Conservation (phyloP, 371 early-diverging fungal species). For the Haplosporangium sp. region DNA sequence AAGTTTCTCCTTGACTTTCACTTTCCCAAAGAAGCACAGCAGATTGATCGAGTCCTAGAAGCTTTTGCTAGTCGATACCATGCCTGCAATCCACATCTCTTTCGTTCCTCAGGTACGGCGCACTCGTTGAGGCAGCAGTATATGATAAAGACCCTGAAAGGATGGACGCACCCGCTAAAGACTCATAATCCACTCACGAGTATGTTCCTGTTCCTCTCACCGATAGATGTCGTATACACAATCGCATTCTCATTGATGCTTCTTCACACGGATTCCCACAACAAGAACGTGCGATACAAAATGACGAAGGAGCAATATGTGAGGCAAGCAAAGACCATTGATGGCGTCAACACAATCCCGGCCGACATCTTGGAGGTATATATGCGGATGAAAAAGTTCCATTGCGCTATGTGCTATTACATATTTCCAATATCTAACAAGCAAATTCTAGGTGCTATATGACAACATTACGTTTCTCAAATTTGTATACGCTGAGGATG, state of each 20-base stretch:
- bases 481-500: constrained; percentile 69
- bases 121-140: background rate
- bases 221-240: constrained; percentile 78
- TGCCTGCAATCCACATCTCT: constrained; percentile 75
- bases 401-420: background rate
- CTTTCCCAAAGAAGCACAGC: constrained; percentile 91
- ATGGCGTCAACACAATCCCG: constrained; percentile 74
- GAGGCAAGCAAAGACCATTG: constrained; percentile 72
- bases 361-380: constrained; percentile 76
- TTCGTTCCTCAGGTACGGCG: constrained; percentile 67
- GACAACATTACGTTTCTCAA: constrained; percentile 76
- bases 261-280: constrained; percentile 94
- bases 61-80: constrained; percentile 86
- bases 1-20: constrained; percentile 79
- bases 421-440: too few relatives aligned
- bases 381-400: background rate
- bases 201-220: background rate
- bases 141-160: background rate
- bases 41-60: constrained; percentile 90
- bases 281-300: constrained; percentile 84
- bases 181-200: background rate
- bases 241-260: constrained; percentile 88
- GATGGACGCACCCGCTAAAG: background rate
- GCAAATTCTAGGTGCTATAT: constrained; percentile 69
- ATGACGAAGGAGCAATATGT: constrained; percentile 90